Evolutionary conservation across 768 basidiomycete species (phyloP).

Genomic region (Russula abietina): DNA sequence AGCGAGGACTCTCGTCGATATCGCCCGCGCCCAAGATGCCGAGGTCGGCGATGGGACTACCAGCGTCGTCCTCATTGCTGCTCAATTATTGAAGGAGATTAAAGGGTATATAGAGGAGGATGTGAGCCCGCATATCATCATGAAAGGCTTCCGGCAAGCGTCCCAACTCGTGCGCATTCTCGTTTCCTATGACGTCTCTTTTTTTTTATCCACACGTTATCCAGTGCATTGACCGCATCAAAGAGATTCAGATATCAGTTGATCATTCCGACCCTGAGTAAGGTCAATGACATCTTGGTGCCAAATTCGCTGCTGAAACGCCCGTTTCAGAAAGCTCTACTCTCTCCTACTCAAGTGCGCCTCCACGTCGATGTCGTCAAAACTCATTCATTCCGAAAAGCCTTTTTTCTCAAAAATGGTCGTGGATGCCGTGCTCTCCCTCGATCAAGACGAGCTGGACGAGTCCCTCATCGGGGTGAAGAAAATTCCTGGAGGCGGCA

Average conservation of each 20-base stretch:
- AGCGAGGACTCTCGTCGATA: conserved; percentile 97
- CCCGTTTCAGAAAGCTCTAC: conserved; percentile 67
- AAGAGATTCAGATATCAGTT: conserved; percentile 82
- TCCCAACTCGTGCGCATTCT: conserved; percentile 65
- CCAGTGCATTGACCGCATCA: conserved; percentile 81
- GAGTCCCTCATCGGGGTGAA: conserved; percentile 96
- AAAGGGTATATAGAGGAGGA: conserved; percentile 91
- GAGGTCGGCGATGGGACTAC: conserved; percentile 99
- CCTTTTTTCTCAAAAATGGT: conserved; percentile 99
- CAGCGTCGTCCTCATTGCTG: conserved; percentile 89
- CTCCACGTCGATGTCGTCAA: conserved; percentile 99
- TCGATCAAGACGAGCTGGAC: conserved; percentile 91
- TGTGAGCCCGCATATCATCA: conserved; percentile 94
- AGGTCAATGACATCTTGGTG: conserved; percentile 30
- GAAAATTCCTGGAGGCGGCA: conserved; percentile 94
- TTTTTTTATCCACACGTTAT: conserved; percentile 6
- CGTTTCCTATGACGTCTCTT: conserved; percentile 10
- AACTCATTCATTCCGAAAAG: conserved; percentile 97
- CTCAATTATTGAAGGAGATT: conserved; percentile 91
- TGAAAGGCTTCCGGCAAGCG: conserved; percentile 91
- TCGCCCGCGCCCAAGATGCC: conserved; percentile 96
- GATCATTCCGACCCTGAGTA: conserved; percentile 89
- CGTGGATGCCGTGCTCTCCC: conserved; percentile 88
- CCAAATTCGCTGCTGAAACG: neutral
- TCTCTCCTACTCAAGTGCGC: conserved; percentile 94